Percentiles rank a stretch among this genome's conserved stretches.
phyloP scores from a whole-genome alignment of 306 rosid species.

The Quercus wislizeni region DNA sequence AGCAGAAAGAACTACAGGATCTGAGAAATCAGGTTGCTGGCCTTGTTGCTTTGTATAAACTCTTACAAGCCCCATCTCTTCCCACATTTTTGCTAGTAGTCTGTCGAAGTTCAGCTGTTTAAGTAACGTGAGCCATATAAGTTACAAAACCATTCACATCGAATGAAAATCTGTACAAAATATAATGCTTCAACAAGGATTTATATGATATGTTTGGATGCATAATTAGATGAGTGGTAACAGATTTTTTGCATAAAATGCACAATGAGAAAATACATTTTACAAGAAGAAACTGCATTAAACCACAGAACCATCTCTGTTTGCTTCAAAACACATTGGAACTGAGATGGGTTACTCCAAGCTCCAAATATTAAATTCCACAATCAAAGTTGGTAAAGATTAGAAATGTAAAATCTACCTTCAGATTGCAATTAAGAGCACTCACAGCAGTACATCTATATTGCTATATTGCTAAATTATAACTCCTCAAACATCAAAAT shows the following conservation, averaged over 20 bases:
- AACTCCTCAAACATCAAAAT: too few species aligned
- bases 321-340: not conserved
- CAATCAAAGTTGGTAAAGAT: not conserved
- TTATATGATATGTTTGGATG: not conserved
- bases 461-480: too few species aligned
- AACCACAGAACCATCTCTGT: not conserved
- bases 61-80: slow-evolving; percentile 97
- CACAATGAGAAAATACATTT: not conserved
- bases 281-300: not conserved
- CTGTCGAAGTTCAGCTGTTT: slow-evolving; percentile 93
- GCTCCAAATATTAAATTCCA: not conserved
- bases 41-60: slow-evolving; percentile 98
- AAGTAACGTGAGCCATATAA: slow-evolving; percentile 14
- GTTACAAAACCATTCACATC: not conserved
- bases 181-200: not conserved
- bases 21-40: slow-evolving; percentile 95
- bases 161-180: not conserved
- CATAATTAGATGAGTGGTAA: not conserved
- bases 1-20: slow-evolving; percentile 92
- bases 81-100: slow-evolving; percentile 96
- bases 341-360: not conserved
- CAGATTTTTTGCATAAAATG: not conserved
- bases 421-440: slow-evolving; percentile 82
- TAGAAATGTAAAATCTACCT: slow-evolving; percentile 47
- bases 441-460: too few species aligned